These are phyloP conservation scores for Ceratocystis variospora DNA, from an alignment of 2,329 filamentous ascomycete species.

Conservation along the genomic window DNA sequence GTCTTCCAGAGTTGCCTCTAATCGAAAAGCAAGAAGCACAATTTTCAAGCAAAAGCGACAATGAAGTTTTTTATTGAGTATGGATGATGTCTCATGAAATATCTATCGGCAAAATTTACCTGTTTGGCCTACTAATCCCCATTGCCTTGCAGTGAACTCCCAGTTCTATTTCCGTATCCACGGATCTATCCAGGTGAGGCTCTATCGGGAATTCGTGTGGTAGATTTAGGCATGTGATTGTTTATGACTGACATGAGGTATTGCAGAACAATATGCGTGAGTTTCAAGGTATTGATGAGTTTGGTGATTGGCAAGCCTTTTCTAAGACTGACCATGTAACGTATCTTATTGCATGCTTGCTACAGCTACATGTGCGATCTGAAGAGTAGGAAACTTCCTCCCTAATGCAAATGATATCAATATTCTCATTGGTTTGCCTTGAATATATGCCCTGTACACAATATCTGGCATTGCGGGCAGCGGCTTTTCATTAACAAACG, in stretches of 20 bases:
- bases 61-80: conserved; percentile 44
- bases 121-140: background rate
- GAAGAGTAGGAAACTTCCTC: conserved; percentile 32
- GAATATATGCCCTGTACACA: too few relatives aligned
- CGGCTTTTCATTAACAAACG: conserved; percentile 7
- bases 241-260: background rate
- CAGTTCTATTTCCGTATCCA: conserved; percentile 45
- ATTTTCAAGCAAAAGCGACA: conserved; percentile 19
- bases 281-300: background rate
- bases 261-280: conserved; percentile 41
- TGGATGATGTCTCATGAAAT: conserved; percentile 11
- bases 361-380: conserved; percentile 43
- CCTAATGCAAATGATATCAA: background rate
- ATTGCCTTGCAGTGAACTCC: conserved; percentile 34
- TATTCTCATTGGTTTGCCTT: background rate
- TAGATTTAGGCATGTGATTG: background rate
- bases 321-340: background rate
- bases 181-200: conserved; percentile 42
- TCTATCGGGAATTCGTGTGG: background rate
- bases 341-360: background rate
- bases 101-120: background rate
- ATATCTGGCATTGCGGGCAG: too few relatives aligned
- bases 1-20: background rate
- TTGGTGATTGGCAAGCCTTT: too few relatives aligned
- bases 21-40: background rate